phyloP scores from a whole-genome alignment of 345 rosid genomes.

The Eucalyptus decipiens region DNA sequence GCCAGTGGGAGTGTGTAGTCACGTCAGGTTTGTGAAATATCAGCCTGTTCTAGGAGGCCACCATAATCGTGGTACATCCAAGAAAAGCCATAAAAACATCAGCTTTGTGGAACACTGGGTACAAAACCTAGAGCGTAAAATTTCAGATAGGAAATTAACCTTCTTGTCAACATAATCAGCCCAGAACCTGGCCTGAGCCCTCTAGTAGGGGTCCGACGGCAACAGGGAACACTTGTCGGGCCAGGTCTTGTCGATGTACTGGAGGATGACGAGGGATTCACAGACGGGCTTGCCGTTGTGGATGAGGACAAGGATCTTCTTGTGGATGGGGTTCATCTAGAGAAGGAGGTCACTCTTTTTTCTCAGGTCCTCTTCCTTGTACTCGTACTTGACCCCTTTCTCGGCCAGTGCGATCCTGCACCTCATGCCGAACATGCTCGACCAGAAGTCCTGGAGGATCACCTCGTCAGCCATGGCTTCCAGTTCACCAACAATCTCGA shows the following conservation, averaged over 20 bases:
- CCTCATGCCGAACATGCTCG: background rate
- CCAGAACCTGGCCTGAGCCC: slow-evolving; percentile 3
- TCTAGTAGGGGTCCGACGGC: background rate
- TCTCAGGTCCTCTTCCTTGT: background rate
- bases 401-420: background rate
- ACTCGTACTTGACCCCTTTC: background rate
- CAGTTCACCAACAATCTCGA: too few species aligned
- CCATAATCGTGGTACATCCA: background rate
- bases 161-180: background rate
- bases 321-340: background rate
- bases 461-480: background rate
- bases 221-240: background rate
- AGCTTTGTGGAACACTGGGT: background rate
- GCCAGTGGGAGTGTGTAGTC: background rate
- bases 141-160: background rate
- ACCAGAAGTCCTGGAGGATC: background rate
- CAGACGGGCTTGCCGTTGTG: slow-evolving; percentile 4
- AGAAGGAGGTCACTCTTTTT: background rate
- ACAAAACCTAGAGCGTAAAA: background rate
- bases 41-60: background rate
- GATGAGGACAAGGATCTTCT: slow-evolving; percentile 1
- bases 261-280: background rate
- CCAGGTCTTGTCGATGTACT: slow-evolving; percentile 10
- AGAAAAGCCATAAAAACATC: background rate
- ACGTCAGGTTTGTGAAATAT: background rate